phyloP scores from a whole-genome alignment of 345 rosid genomes.

The Mangifera indica region DNA sequence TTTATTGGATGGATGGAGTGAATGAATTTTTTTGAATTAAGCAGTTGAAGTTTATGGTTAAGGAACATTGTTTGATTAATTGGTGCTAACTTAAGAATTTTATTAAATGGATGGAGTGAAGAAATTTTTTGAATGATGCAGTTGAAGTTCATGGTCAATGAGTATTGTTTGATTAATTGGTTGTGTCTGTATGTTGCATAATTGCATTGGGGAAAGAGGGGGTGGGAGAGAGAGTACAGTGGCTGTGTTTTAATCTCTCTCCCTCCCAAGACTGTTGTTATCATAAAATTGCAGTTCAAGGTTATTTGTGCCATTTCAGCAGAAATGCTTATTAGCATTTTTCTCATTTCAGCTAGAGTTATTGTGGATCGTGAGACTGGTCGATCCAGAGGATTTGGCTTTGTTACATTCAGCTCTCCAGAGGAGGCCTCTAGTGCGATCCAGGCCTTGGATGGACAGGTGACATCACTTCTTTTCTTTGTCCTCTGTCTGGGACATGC shows the following conservation, averaged over 20 bases:
- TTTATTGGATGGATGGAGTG: not conserved
- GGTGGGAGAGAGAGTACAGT: not conserved
- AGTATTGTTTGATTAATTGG: not conserved
- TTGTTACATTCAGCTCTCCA: slow-evolving; percentile 55
- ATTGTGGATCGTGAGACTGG: slow-evolving; percentile 88
- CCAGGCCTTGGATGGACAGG: slow-evolving; percentile 97
- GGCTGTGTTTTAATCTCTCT: not conserved
- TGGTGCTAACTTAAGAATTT: not conserved
- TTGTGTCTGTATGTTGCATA: not conserved
- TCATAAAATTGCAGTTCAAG: not conserved
- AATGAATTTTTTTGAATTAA: not conserved
- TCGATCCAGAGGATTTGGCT: slow-evolving; percentile 93
- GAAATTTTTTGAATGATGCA: not conserved
- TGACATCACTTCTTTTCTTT: slow-evolving; percentile 23
- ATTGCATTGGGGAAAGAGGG: not conserved
- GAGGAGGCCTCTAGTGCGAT: slow-evolving; percentile 86
- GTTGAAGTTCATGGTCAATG: not conserved
- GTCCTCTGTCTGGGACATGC: not conserved
- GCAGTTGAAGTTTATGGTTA: not conserved
- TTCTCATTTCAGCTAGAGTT: slow-evolving; percentile 59
- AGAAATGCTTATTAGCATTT: slow-evolving; percentile 13
- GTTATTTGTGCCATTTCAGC: not conserved
- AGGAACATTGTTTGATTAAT: not conserved
- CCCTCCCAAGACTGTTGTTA: not conserved
- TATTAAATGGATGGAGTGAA: not conserved